A percentile compares a stretch with the other conserved stretches of the same genome.
Evolutionary conservation across 2,329 filamentous ascomycete genomes (phyloP).

Genomic region (Fusarium nelsonii): DNA sequence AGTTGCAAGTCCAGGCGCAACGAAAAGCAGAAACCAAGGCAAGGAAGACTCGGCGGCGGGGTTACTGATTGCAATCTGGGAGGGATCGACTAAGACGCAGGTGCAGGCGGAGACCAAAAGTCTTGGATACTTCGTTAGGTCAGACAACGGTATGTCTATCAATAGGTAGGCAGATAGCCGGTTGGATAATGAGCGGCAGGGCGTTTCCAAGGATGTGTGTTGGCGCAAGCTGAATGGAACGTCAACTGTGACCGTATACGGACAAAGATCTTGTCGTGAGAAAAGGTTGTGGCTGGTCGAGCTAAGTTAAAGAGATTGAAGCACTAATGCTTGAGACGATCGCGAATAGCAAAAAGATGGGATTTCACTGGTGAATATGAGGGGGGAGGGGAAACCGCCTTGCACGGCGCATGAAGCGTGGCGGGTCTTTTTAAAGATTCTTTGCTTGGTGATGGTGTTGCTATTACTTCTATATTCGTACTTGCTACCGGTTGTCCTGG

Average conservation of each 20-base stretch:
- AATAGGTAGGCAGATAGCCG: constrained; percentile 6
- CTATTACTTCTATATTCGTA: not conserved
- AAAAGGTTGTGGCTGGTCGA: constrained; percentile 30
- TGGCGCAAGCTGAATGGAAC: constrained; percentile 37
- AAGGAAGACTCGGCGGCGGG: constrained; percentile 36
- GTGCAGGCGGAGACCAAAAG: constrained; percentile 33
- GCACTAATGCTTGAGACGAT: constrained; percentile 35
- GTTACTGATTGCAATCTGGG: constrained; percentile 24
- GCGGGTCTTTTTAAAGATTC: constrained; percentile 44
- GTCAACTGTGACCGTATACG: constrained; percentile 20
- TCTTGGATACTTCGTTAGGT: constrained; percentile 29
- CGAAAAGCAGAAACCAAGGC: constrained; percentile 27
- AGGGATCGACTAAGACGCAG: constrained; percentile 40
- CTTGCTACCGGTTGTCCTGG: constrained; percentile 3
- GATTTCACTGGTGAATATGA: constrained; percentile 40
- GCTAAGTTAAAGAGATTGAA: constrained; percentile 24
- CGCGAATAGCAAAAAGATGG: constrained; percentile 28
- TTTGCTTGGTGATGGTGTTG: constrained; percentile 26
- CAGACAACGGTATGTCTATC: constrained; percentile 23
- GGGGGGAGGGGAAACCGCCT: constrained; percentile 27
- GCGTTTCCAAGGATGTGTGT: constrained; percentile 33
- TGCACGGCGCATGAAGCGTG: constrained; percentile 44
- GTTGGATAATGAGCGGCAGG: constrained; percentile 32
- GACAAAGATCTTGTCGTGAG: constrained; percentile 23
- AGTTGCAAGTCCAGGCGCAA: constrained; percentile 28